Base-by-base conservation (phyloP, 805 yeast genomes). In the Hyphopichia homilentoma region DNA sequence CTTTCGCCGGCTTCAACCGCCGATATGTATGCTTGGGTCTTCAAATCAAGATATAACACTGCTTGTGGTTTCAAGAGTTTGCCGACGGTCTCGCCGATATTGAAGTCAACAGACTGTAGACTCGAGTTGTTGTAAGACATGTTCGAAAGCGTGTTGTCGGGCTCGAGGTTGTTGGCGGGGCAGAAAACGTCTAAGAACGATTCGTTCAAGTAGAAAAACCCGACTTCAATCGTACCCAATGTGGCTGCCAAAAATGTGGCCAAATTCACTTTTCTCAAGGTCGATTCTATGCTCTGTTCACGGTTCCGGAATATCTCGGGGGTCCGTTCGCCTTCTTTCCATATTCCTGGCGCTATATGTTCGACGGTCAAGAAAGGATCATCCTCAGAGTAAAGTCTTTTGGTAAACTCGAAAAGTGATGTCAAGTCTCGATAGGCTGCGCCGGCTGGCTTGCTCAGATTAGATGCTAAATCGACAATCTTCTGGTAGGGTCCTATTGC, bases 21-120 rank as follows among this genome's bases (percentile, higher is more conserved):
- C 1, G 96, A 81, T 14, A 93, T 88, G 51, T 79, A 93, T 0
- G 96, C 96, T 57, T 93, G 98, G 0, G 98, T 93, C 54, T 93
- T 93, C 52, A 93, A 70, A 45, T 93, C 97, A 24, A 93, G 65
- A 45, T 72, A 87, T 31, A 93, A 59, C 8, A 76, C 77, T 0
- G 93, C 88, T 45, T 86, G 96, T 7, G 84, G 76, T 53, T 88
- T 88, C 37, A 87, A 62, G 25, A 93, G 63, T 45, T 80, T 75
- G 4, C 87, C 73, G 9, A 63, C 65, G 25, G 50, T 56, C 28
- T 61, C 70, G 6, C 69, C 69, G n/a, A 52, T 43, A 17, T 52
- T 51, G 29, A 48, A 59, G 6, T 50, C 51, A 6, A 58, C 58
- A 35, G 65, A 52, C 40, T 64, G 70, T 16, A 60, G 40, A 31